Conservation (phyloP, 2,329 filamentous ascomycete species). For the Aspergillus persii region DNA sequence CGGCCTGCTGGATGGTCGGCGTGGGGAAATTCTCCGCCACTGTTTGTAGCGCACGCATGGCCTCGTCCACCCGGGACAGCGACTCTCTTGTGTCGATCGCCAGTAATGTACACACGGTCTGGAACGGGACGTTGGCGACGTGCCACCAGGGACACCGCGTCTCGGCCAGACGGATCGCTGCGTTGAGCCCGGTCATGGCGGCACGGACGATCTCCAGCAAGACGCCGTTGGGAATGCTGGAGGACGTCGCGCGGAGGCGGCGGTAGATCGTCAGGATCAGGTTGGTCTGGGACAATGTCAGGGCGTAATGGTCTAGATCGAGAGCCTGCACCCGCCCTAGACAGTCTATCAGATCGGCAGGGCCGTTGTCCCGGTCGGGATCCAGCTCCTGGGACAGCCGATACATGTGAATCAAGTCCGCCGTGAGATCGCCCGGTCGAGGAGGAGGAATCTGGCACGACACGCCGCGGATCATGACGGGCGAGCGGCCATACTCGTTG, state of each 20-base stretch:
- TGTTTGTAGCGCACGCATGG: constrained; percentile 5
- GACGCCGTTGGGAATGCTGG: constrained; percentile 6
- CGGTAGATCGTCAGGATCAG: constrained; percentile 17
- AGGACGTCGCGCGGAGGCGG: constrained; percentile 11
- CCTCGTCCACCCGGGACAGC: neutral
- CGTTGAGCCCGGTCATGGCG: constrained; percentile 9
- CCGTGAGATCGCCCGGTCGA: constrained; percentile 7
- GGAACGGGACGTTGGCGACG: constrained; percentile 17
- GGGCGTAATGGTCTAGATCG: constrained; percentile 3
- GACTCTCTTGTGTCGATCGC: constrained; percentile 8
- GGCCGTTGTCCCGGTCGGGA: constrained; percentile 7
- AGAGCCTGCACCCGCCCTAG: neutral
- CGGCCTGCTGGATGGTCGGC: neutral
- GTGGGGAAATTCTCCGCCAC: neutral
- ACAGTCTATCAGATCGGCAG: constrained; percentile 5
- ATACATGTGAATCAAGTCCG: constrained; percentile 10
- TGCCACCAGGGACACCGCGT: constrained; percentile 17
- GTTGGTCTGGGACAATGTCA: constrained; percentile 13
- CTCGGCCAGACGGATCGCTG: constrained; percentile 5
- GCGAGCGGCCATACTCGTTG: constrained; percentile 17
- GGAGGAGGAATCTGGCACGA: constrained; percentile 7
- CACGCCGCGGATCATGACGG: constrained; percentile 10
- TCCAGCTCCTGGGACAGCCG: constrained; percentile 15
- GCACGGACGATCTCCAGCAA: constrained; percentile 7
- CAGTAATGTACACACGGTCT: constrained; percentile 11